Evolutionary conservation across 2,329 filamentous ascomycete genomes (phyloP), one percentile per base, ranked within the genome.

Genomic region (Laburnicola sp.): DNA sequence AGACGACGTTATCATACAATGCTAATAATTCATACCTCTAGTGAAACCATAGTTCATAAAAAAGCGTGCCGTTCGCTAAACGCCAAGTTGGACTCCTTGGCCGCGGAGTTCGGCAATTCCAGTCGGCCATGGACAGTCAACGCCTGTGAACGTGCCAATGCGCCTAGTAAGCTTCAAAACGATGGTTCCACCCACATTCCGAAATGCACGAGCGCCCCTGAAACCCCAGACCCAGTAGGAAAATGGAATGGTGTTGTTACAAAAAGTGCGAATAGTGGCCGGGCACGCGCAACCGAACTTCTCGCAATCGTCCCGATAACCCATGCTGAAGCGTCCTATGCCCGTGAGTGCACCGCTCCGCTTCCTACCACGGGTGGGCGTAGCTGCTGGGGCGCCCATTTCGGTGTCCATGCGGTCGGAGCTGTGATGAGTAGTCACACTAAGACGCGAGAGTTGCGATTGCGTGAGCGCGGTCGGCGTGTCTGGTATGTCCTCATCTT

Each of bases 251-350:
- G 16, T 23, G 21, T 22, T 30, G 30, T 36, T 22, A 45, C 1
- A 76, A 53, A 51, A 78, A 78, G 57, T 80, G 77, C 49, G 76
- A 76, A 66, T 78, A 78, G 51, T 80, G 77, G 0, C 78, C 78
- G 1, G 77, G 77, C n/a, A 80, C 74, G 47, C 72, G 64, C 53
- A 70, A 64, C 47, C 70, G 66, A 57, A 80, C 61, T 79, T 80
- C 40, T 78, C 75, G 57, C 78, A 80, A 54, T 80, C 77, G 8
- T 77, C 72, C 26, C 77, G 65, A 55, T 75, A 80, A 10, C 78
- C 78, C 73, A 80, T 78, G 53, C 73, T 74, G 50, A 78, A 74
- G 34, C 74, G 65, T 23, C 68, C 73, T 48, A 71, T 69, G 40
- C 66, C 66, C 6, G 65, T 70, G 37, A 74, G 56, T 11, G 72